phyloP scores from a whole-genome alignment of 2,329 filamentous ascomycete genomes.

The Trichoderma harzianum region DNA sequence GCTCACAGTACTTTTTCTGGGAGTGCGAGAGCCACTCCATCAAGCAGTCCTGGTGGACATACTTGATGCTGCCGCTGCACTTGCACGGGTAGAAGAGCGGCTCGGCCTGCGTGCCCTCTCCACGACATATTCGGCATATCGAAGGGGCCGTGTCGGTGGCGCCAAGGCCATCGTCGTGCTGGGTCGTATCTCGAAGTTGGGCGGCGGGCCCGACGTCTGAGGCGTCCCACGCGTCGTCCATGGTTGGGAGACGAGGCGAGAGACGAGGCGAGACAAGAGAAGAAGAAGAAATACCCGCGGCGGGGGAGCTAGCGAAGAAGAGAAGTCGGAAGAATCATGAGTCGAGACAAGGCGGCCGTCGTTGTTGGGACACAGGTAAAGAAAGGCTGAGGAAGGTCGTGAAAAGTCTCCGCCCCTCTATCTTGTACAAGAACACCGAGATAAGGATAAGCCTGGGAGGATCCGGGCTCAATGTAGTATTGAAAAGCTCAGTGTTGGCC shows the following conservation, averaged over 20 bases:
- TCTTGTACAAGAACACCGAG: not conserved
- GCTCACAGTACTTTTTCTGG: conserved; percentile 98
- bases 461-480: not conserved
- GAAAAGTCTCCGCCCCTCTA: conserved; percentile 8
- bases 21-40: conserved; percentile 99
- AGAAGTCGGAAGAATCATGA: conserved; percentile 21
- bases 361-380: not conserved
- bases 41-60: conserved; percentile 93
- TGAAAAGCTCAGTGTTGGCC: not conserved
- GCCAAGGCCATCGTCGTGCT: not conserved
- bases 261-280: not conserved
- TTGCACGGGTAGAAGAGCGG: conserved; percentile 97
- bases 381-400: not conserved
- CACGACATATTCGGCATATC: conserved; percentile 95
- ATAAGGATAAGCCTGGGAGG: not conserved
- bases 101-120: conserved; percentile 77
- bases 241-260: not conserved
- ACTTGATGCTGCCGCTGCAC: conserved; percentile 98
- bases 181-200: conserved; percentile 19
- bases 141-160: conserved; percentile 49
- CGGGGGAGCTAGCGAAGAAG: conserved; percentile 15
- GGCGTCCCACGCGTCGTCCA: conserved; percentile 9
- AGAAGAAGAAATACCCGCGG: conserved; percentile 1
- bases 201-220: conserved; percentile 14
- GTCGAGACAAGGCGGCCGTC: not conserved